Conservation (phyloP, 2,329 filamentous ascomycete species). For the Bipolaris cookei region DNA sequence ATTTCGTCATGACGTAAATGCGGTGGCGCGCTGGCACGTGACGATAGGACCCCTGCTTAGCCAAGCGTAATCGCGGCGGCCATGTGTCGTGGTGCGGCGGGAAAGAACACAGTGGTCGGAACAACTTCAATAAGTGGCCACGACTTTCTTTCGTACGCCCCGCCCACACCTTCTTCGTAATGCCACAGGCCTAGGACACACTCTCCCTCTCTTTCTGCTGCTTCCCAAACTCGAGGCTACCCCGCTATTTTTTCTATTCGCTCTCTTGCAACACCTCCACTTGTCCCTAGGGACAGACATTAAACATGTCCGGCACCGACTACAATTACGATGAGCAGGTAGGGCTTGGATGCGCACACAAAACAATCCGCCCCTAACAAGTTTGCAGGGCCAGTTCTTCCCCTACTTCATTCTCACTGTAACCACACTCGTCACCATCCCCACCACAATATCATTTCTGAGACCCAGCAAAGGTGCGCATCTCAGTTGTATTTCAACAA, state of each 20-base stretch:
- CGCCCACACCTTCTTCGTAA: conserved; percentile 23
- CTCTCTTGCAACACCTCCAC: conserved; percentile 23
- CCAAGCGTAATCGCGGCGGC: conserved; percentile 29
- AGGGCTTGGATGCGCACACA: conserved; percentile 27
- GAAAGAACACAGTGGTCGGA: conserved; percentile 41
- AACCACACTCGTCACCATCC: conserved; percentile 83
- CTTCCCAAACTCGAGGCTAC: conserved; percentile 21
- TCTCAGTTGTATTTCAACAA: conserved; percentile 7
- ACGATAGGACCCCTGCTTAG: conserved; percentile 17
- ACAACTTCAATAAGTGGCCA: conserved; percentile 32
- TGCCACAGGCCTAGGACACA: conserved; percentile 28
- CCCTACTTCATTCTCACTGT: conserved; percentile 97
- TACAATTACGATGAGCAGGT: conserved; percentile 98
- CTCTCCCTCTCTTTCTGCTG: conserved; percentile 18
- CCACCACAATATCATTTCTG: conserved; percentile 86
- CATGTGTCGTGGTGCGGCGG: conserved; percentile 25
- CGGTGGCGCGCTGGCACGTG: conserved; percentile 10
- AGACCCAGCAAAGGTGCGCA: conserved; percentile 71
- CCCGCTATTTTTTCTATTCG: conserved; percentile 24
- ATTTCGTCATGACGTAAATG: conserved; percentile 20
- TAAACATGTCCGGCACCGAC: conserved; percentile 65
- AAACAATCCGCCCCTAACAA: conserved; percentile 21
- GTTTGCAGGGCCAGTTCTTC: conserved; percentile 85
- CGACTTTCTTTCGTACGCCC: conserved; percentile 39
- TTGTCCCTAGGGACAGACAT: conserved; percentile 27